Evolutionary conservation across 257 asterid species (phyloP), one percentile per base, ranked within the genome.

Genomic region (Cruciata laevipes): DNA sequence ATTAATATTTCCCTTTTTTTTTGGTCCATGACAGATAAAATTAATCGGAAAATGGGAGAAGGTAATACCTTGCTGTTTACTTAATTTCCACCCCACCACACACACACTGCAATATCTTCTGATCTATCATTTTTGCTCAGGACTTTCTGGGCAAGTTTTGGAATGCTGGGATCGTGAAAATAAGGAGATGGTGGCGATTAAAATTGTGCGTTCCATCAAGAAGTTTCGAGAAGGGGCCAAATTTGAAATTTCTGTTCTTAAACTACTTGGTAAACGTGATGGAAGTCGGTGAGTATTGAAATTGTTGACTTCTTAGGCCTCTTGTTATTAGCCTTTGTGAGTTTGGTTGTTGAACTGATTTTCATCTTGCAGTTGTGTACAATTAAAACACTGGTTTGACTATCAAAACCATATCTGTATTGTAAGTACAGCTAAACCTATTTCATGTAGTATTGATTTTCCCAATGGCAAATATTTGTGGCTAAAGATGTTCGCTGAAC

Each of bases 331-430:
- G 37, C 37, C 6, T 33, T 33, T 33, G 37, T 33, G 37, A 33
- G 37, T 33, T 33, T 33, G 37, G 3, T 33, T 33, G 37, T 33
- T 33, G 4, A 33, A 33, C 37, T 33, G 7, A 7, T 33, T 33
- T 33, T 33, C 37, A 33, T 4, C 37, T 33, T 7, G 37, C n/a
- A n/a, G 91, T 91, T 91, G 96, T 82, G 98, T 91, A 62, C 98
- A 89, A 89, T 74, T 91, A 85, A 86, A 95, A 94, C 87, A 89
- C 96, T 91, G 98, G 98, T 91, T 91, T 88, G 97, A 91, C 97
- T 91, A 88, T 91, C 97, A 95, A 85, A 89, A 91, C 95, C 98
- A 91, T 89, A 83, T 91, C 76, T 91, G 96, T 91, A 87, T 91
- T 84, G 98, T n/a, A n/a, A n/a, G n/a, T n/a, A n/a, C n/a, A n/a